Evolutionary conservation across 169 alveolate species (phyloP), one percentile per base, ranked within the genome.

Genomic region (Babesia caballi): DNA sequence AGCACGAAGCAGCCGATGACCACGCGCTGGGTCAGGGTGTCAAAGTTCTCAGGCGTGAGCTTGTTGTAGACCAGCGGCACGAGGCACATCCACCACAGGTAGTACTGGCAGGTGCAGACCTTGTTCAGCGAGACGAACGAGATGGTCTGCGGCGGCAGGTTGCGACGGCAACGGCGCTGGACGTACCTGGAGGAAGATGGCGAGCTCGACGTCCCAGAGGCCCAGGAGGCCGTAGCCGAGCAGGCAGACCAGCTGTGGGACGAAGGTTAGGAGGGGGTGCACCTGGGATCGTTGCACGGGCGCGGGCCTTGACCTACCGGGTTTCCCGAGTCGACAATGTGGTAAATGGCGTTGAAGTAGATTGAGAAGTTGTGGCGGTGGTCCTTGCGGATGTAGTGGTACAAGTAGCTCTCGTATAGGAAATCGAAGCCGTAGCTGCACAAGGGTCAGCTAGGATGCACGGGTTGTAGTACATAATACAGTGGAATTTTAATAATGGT

Each of bases 331-430:
- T 66, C 83, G 61, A 81, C 81, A 44, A 71, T 40, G 85, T 90
- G 87, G 90, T 97, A 97, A 74, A 96, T 94, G 63, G 90, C 71
- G 81, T 97, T 96, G 90, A 95, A 98, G 91, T 93, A 96, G 42
- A 95, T 91, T 3, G 99, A 96, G 83, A 95, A 96, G 88, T 98
- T 98, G 84, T 98, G 99, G 23, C 99, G 85, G 88, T 95, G 96
- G 78, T 98, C 99, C 71, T 93, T 92, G 72, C 99, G 91, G 50
- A 91, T 84, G 60, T 95, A 86, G 77, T 98, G 99, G 83, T 96
- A 96, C 19, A 97, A 84, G 78, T 94, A 96, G 32, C 98, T 86
- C 91, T 97, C 98, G 76, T 92, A 94, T 19, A 96, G 66, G 87
- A 94, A 95, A 44, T 93, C 92, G 81, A 86, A 94, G 11, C 98